Evolutionary conservation across 352 stramenopile species (phyloP).

Genomic region (Pythium coloratum): DNA sequence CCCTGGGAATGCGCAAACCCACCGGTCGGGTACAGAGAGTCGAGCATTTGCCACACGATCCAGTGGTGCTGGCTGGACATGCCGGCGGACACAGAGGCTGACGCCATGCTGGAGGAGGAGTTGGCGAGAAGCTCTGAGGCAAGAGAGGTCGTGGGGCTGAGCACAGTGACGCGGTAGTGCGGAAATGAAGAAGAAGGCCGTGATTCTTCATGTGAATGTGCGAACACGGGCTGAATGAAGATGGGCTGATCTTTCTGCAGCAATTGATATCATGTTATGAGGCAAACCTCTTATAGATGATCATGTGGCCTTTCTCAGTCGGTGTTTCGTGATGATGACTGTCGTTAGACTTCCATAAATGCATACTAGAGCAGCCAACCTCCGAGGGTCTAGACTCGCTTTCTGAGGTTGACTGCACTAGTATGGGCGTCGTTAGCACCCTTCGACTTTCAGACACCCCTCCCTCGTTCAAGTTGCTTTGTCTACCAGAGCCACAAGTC

Average conservation of each 20-base stretch:
- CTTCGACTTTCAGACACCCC: no score
- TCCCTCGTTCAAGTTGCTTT: no score
- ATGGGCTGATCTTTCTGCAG: background rate
- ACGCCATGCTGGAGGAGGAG: background rate
- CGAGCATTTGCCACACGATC: slow-evolving; percentile 78
- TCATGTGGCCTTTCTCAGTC: no score
- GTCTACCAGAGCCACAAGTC: no score
- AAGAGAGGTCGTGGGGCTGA: background rate
- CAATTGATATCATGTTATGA: background rate
- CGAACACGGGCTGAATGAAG: background rate
- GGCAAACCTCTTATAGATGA: no score
- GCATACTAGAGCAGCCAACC: no score
- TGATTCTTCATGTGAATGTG: background rate
- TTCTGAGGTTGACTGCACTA: no score
- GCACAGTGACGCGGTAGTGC: background rate
- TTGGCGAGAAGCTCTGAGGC: background rate
- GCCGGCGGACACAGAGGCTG: background rate
- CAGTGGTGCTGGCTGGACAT: slow-evolving; percentile 30
- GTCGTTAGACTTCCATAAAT: no score
- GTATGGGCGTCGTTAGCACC: no score
- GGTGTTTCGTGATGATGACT: no score
- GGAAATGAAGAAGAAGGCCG: background rate
- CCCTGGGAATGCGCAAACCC: slow-evolving; percentile 83
- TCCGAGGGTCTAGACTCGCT: no score
- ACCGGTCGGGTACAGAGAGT: slow-evolving; percentile 81